phyloP scores from a whole-genome alignment of 139 green algal genomes.

The Chlamydomonas asymmetrica region DNA sequence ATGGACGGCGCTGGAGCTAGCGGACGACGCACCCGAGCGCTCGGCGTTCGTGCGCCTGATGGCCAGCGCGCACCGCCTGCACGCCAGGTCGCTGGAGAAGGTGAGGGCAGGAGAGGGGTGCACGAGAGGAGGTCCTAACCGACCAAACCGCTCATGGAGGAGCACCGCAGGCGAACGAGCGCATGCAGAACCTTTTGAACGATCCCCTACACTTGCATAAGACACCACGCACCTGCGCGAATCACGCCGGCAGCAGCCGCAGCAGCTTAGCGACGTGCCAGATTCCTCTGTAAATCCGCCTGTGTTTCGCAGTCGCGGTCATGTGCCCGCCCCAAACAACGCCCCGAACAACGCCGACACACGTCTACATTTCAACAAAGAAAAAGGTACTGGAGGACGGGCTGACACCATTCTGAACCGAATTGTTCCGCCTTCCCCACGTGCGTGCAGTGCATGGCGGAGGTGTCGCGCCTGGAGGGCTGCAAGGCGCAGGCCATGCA shows the following conservation, averaged over 20 bases:
- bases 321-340: too few species aligned
- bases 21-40: conserved; percentile 30
- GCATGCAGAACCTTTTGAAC: not conserved
- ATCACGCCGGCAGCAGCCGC: not conserved
- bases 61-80: conserved; percentile 28
- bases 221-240: too few species aligned
- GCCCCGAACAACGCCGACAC: not conserved
- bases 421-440: not conserved
- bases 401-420: not conserved
- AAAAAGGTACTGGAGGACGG: not conserved
- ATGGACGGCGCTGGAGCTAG: conserved; percentile 40
- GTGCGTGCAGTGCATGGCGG: conserved; percentile 26
- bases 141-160: too few species aligned
- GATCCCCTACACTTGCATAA: not conserved
- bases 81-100: conserved; percentile 43
- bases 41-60: conserved; percentile 27
- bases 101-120: conserved; percentile 4
- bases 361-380: not conserved
- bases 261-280: not conserved
- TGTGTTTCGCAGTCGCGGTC: too few species aligned
- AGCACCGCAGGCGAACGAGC: not conserved
- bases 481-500: conserved; percentile 49
- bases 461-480: conserved; percentile 58
- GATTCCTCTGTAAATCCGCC: too few species aligned
- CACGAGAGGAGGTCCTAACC: not conserved